phyloP scores from a whole-genome alignment of 176 grass and related monocot genomes.

The Miscanthus lutarioriparius region DNA sequence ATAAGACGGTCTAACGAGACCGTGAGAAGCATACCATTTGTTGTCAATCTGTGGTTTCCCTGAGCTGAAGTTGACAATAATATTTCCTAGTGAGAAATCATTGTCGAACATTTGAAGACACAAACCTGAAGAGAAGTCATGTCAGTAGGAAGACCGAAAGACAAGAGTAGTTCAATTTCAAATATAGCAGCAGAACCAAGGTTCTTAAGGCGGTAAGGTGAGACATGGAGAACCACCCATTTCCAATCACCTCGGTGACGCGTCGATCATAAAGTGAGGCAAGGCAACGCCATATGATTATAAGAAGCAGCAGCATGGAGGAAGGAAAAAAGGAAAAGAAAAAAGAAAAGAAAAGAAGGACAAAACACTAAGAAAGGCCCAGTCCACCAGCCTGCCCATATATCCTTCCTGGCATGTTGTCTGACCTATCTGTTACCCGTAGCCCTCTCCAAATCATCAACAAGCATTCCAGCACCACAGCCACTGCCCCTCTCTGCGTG shows the following conservation, averaged over 20 bases:
- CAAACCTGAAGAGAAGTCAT: conserved; percentile 60
- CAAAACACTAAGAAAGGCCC: not conserved
- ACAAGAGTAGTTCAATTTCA: not conserved
- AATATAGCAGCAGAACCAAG: not conserved
- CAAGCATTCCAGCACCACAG: not conserved
- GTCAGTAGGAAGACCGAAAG: conserved; percentile 30
- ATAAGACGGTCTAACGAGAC: not conserved
- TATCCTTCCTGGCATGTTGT: not conserved
- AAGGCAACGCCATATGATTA: not conserved
- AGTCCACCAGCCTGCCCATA: not conserved
- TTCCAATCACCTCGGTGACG: not conserved
- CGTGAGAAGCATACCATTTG: conserved; percentile 69
- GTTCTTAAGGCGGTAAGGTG: not conserved
- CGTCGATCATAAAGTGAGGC: not conserved
- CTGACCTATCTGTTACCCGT: too few relatives aligned
- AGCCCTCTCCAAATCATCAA: not conserved
- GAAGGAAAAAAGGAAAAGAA: not conserved
- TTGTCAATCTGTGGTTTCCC: conserved; percentile 85
- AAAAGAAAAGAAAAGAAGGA: not conserved
- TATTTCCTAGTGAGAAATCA: conserved; percentile 64
- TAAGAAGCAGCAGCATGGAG: not conserved
- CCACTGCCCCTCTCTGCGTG: not conserved
- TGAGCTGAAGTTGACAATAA: conserved; percentile 62
- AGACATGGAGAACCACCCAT: not conserved
- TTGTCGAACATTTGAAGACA: conserved; percentile 79